These are phyloP conservation scores for Manihot esculenta DNA, from an alignment of 441 rosid species.

Conservation along the genomic window DNA sequence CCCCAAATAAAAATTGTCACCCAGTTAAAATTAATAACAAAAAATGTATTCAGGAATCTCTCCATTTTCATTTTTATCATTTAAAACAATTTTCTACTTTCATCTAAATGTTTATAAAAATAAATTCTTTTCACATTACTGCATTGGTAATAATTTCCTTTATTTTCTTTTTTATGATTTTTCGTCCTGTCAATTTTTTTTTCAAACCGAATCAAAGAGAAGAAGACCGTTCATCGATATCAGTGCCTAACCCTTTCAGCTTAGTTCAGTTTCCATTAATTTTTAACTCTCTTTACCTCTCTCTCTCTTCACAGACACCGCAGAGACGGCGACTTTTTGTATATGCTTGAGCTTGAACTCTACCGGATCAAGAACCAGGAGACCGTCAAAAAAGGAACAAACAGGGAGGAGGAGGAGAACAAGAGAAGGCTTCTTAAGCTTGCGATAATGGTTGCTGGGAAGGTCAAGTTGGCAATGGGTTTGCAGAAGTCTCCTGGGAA, in stretches of 20 bases:
- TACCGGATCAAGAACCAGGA: too few relatives aligned
- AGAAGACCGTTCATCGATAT: conserved; percentile 81
- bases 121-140: too few relatives aligned
- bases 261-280: background rate
- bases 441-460: conserved; percentile 72
- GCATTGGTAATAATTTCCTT: too few relatives aligned
- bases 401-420: too few relatives aligned
- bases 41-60: too few relatives aligned
- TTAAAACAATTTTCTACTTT: too few relatives aligned
- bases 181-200: background rate
- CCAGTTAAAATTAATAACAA: too few relatives aligned
- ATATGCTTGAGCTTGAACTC: background rate
- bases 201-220: conserved; percentile 31
- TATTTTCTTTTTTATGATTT: background rate
- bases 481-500: conserved; percentile 63
- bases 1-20: too few relatives aligned
- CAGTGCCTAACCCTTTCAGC: conserved; percentile 26
- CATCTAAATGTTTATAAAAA: too few relatives aligned
- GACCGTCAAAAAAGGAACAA: too few relatives aligned
- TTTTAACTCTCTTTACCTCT: conserved; percentile 22
- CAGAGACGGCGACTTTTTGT: conserved; percentile 36
- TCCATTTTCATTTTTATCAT: too few relatives aligned
- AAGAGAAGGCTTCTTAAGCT: conserved; percentile 2
- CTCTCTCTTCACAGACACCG: conserved; percentile 13
- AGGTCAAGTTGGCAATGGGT: conserved; percentile 81